Conservation (phyloP, 192 early-diverging fungal genomes). For the Rhizophagus prolifer region DNA sequence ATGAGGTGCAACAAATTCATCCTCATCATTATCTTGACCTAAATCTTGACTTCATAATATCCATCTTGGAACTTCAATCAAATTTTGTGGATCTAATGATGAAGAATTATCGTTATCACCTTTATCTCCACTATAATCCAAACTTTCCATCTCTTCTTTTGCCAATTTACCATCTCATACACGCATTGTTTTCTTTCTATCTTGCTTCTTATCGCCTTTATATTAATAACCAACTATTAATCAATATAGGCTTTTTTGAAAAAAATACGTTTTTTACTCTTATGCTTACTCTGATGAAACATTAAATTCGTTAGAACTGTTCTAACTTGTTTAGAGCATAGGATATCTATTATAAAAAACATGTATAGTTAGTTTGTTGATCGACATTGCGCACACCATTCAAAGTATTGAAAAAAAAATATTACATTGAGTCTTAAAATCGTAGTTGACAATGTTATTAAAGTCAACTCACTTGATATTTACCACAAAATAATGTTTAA, state of each 20-base stretch:
- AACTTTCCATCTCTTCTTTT: conserved; percentile 51
- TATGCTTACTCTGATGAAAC: conserved; percentile 34
- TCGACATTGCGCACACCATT: too few species aligned
- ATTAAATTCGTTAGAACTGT: conserved; percentile 13
- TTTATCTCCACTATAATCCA: conserved; percentile 49
- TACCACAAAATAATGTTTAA: too few species aligned
- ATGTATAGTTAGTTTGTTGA: too few species aligned
- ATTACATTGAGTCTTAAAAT: too few species aligned
- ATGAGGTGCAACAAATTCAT: conserved; percentile 69
- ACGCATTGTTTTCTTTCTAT: conserved; percentile 59
- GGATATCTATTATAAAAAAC: too few species aligned
- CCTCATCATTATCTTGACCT: conserved; percentile 53
- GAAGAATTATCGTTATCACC: conserved; percentile 27
- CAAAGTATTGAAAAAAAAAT: too few species aligned
- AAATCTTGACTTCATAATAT: conserved; percentile 78
- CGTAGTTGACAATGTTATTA: too few species aligned
- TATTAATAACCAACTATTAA: not conserved
- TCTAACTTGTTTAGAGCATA: too few species aligned
- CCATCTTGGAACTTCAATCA: conserved; percentile 68
- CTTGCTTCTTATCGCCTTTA: conserved; percentile 39
- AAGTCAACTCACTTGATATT: too few species aligned
- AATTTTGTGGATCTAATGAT: not conserved
- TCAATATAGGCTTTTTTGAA: not conserved
- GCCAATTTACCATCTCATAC: conserved; percentile 74
- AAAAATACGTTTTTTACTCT: not conserved